A percentile compares a stretch with the other conserved stretches of the same genome.
phyloP scores from a whole-genome alignment of 352 stramenopile species.

The Pythium aristosporum region DNA sequence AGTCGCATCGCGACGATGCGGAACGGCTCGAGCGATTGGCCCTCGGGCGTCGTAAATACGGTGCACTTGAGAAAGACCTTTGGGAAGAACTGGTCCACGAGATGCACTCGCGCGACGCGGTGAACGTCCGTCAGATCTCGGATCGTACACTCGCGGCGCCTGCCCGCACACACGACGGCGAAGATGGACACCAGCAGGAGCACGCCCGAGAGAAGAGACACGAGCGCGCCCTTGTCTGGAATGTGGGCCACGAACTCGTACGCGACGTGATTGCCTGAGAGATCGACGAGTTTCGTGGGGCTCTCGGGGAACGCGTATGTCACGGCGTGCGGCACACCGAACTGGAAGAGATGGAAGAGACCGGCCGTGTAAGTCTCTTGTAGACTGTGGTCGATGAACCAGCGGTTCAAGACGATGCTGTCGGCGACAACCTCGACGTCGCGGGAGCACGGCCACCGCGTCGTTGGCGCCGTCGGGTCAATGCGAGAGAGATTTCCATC shows the following conservation, averaged over 20 bases:
- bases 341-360: constrained; percentile 28
- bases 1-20: constrained; percentile 27
- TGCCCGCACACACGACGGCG: constrained; percentile 6
- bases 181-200: constrained; percentile 16
- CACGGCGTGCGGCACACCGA: constrained; percentile 17
- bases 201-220: neutral
- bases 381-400: constrained; percentile 24
- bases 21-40: constrained; percentile 20
- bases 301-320: neutral
- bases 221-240: neutral
- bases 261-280: constrained; percentile 2
- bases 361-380: constrained; percentile 25
- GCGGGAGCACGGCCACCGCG: constrained; percentile 15
- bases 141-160: constrained; percentile 20
- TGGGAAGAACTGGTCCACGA: constrained; percentile 29
- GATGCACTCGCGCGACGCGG: constrained; percentile 24
- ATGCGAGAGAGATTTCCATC: neutral
- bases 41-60: constrained; percentile 9
- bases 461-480: neutral
- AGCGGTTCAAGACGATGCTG: constrained; percentile 19
- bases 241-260: constrained; percentile 17
- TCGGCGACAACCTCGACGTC: constrained; percentile 19
- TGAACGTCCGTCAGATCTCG: constrained; percentile 23
- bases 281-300: constrained; percentile 2
- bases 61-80: constrained; percentile 26